These are phyloP conservation scores for Lasiodiplodia citricola DNA, from an alignment of 2,329 filamentous ascomycete genomes.

Conservation along the genomic window DNA sequence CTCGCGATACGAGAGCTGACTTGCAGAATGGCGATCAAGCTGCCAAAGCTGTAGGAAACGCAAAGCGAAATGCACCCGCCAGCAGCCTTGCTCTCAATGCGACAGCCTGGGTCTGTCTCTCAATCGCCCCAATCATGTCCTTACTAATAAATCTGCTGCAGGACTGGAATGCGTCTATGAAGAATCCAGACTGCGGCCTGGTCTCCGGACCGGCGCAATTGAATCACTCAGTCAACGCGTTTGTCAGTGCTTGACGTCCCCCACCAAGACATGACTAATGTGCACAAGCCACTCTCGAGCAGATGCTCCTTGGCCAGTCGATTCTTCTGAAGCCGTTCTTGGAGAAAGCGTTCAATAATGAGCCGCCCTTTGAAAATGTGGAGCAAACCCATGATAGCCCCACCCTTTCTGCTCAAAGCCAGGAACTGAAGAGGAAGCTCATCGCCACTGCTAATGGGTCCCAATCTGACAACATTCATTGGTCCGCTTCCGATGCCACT, in stretches of 20 bases:
- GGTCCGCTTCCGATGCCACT: background rate
- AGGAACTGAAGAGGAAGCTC: slow-evolving; percentile 28
- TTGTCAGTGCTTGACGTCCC: background rate
- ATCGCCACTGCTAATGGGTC: background rate
- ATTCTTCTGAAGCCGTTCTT: slow-evolving; percentile 32
- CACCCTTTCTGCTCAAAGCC: slow-evolving; percentile 32
- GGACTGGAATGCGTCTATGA: slow-evolving; percentile 43
- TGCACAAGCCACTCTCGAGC: slow-evolving; percentile 30
- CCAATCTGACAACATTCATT: no score
- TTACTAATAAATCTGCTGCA: slow-evolving; percentile 32
- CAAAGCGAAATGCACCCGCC: slow-evolving; percentile 52
- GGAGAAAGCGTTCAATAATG: slow-evolving; percentile 30
- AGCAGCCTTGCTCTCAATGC: slow-evolving; percentile 52
- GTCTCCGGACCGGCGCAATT: slow-evolving; percentile 40
- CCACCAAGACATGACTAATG: background rate
- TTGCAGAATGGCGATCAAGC: background rate
- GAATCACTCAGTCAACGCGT: slow-evolving; percentile 41
- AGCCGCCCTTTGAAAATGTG: background rate
- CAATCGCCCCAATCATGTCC: background rate
- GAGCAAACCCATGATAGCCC: slow-evolving; percentile 11
- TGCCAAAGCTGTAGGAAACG: slow-evolving; percentile 54
- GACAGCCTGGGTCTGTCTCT: background rate
- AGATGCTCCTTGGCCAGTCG: slow-evolving; percentile 31
- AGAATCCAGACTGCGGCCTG: slow-evolving; percentile 37
- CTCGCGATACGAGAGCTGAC: background rate